These are phyloP conservation scores for Calendula officinalis DNA, from an alignment of 129 eudicot species.

Conservation along the genomic window DNA sequence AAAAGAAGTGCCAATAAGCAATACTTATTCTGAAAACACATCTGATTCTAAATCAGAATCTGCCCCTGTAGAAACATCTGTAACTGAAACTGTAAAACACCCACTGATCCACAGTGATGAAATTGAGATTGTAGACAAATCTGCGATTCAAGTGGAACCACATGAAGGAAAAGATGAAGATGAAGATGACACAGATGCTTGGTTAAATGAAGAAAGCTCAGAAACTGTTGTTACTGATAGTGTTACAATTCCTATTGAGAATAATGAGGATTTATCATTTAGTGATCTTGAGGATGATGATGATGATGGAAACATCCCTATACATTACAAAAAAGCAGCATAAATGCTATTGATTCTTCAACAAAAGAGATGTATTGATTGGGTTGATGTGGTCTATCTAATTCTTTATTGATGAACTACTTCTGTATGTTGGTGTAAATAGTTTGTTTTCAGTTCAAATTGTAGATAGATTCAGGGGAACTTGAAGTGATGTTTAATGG, in stretches of 20 bases:
- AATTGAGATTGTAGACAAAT: conserved; percentile 55
- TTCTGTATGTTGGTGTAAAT: conserved; percentile 12
- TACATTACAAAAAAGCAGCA: conserved; percentile 47
- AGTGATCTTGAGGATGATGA: conserved; percentile 86
- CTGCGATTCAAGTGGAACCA: conserved; percentile 46
- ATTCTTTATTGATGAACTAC: conserved; percentile 3
- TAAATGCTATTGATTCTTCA: conserved; percentile 40
- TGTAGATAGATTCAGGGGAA: conserved; percentile 16
- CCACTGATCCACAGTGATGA: conserved; percentile 36
- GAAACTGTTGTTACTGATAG: conserved; percentile 42
- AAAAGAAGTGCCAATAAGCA: conserved; percentile 27
- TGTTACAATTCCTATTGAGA: conserved; percentile 42
- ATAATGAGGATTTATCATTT: conserved; percentile 84
- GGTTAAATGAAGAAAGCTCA: conserved; percentile 80
- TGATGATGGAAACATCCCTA: conserved; percentile 69
- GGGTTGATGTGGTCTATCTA: conserved; percentile 25
- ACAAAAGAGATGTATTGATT: conserved; percentile 38
- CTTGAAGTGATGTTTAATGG: not conserved
- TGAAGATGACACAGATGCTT: conserved; percentile 69
- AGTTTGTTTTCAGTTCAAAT: conserved; percentile 19
- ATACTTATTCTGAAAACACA: conserved; percentile 22
- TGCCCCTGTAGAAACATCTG: conserved; percentile 27
- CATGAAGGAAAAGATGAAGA: conserved; percentile 29
- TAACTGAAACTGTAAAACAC: conserved; percentile 40
- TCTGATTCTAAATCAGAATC: conserved; percentile 29